A percentile compares a stretch with the other conserved stretches of the same genome.
phyloP scores from a whole-genome alignment of 169 alveolate species.

The Cryptosporidium sp. region DNA sequence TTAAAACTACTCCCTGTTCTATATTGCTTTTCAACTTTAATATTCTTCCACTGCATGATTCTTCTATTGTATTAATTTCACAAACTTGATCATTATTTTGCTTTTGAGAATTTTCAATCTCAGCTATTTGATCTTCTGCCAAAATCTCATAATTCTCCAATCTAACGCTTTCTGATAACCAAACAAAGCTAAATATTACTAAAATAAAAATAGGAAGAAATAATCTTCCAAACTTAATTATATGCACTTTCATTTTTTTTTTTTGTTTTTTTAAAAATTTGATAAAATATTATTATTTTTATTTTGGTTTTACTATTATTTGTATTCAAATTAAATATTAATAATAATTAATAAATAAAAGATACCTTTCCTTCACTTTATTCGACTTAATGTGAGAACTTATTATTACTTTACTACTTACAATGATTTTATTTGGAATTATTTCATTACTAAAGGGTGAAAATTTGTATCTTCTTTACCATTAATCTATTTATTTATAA shows the following conservation, averaged over 20 bases:
- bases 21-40: neutral
- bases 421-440: neutral
- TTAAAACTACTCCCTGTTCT: neutral
- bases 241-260: neutral
- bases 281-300: neutral
- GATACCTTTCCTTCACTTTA: neutral
- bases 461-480: neutral
- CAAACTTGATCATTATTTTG: neutral
- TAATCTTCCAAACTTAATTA: neutral
- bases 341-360: no score
- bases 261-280: neutral
- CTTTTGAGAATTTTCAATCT: neutral
- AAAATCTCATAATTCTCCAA: conserved; percentile 40
- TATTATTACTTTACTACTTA: neutral
- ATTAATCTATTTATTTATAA: neutral
- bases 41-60: conserved; percentile 23
- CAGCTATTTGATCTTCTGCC: neutral
- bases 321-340: neutral
- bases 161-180: conserved; percentile 10
- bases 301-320: neutral
- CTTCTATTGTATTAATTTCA: conserved; percentile 18
- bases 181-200: neutral
- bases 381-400: neutral
- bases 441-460: neutral
- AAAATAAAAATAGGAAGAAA: neutral